Evolutionary conservation across 441 rosid genomes (phyloP).

Genomic region (Melastoma candidum): DNA sequence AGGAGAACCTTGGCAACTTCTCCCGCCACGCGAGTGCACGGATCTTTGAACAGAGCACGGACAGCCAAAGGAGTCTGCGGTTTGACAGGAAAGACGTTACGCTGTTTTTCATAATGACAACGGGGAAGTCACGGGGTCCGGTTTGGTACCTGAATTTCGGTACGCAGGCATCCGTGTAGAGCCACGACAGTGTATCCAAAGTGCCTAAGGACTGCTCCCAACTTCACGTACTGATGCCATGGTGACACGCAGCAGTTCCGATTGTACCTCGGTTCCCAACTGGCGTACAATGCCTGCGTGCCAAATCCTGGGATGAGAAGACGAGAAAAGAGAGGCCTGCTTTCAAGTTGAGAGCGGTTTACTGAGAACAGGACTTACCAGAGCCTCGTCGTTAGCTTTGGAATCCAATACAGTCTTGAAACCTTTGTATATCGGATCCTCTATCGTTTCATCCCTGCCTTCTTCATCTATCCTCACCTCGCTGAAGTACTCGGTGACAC

Average conservation of each 20-base stretch:
- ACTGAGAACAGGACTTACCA: constrained; percentile 28
- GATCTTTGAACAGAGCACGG: constrained; percentile 62
- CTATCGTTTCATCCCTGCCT: constrained; percentile 20
- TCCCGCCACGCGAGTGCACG: constrained; percentile 49
- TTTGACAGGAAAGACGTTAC: neutral
- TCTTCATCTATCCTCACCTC: constrained; percentile 20
- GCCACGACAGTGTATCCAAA: constrained; percentile 77
- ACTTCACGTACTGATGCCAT: constrained; percentile 67
- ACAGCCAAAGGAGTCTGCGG: constrained; percentile 49
- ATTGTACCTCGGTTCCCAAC: constrained; percentile 84
- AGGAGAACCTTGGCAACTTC: constrained; percentile 58
- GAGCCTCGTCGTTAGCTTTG: constrained; percentile 71
- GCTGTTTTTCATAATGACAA: too few relatives aligned
- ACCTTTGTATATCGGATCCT: constrained; percentile 63
- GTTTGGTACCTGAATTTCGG: constrained; percentile 67
- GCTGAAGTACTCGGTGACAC: constrained; percentile 58
- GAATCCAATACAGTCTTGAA: constrained; percentile 83
- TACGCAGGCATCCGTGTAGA: constrained; percentile 72
- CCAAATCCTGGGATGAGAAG: neutral
- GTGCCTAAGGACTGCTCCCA: constrained; percentile 80
- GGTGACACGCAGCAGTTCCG: constrained; percentile 54
- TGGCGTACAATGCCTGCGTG: constrained; percentile 61
- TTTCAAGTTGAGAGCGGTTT: too few relatives aligned
- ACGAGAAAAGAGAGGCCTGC: too few relatives aligned
- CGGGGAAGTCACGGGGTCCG: too few relatives aligned